A percentile compares a stretch with the other conserved stretches of the same genome.
These are phyloP conservation scores for Stipa capillata DNA, from an alignment of 176 grass and related monocot genomes.

Conservation along the genomic window DNA sequence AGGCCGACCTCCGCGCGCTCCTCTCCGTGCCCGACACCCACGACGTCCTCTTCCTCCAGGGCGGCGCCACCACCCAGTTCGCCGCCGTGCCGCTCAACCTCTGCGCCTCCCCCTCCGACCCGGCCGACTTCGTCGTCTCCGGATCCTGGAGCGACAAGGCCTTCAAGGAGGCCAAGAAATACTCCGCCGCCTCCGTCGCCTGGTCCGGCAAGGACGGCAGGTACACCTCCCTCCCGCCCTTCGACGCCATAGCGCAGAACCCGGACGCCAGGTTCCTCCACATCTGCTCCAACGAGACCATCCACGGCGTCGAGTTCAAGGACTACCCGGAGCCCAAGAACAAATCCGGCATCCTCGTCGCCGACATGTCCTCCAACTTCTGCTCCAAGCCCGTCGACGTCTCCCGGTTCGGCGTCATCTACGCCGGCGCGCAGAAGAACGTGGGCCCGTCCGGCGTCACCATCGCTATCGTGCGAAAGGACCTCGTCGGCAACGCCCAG, in stretches of 20 bases:
- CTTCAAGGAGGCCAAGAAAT: constrained; percentile 96
- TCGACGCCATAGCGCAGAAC: constrained; percentile 52
- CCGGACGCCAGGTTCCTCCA: constrained; percentile 77
- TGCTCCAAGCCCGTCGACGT: constrained; percentile 99
- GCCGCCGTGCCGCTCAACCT: constrained; percentile 87
- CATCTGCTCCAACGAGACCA: constrained; percentile 99
- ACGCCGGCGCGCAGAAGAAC: constrained; percentile 97
- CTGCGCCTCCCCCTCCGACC: constrained; percentile 33
- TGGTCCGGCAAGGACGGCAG: constrained; percentile 88
- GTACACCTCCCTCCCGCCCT: constrained; percentile 72
- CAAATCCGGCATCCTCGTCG: constrained; percentile 54
- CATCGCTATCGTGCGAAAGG: constrained; percentile 73
- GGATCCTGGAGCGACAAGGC: constrained; percentile 98
- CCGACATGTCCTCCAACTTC: constrained; percentile 99
- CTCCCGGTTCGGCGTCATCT: constrained; percentile 85
- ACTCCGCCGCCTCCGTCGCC: constrained; percentile 55
- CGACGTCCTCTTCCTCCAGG: constrained; percentile 88
- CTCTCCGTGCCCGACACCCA: constrained; percentile 72
- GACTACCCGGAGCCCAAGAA: constrained; percentile 68
- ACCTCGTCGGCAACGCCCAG: constrained; percentile 77
- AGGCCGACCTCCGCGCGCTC: constrained; percentile 72
- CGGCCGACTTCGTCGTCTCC: constrained; percentile 68
- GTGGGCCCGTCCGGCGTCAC: constrained; percentile 90
- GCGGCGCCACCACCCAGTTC: constrained; percentile 92
- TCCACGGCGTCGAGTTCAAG: constrained; percentile 99